Percentiles rank a stretch among this genome's conserved stretches.
These are phyloP conservation scores for Hygrocybe coccinea DNA, from an alignment of 768 basidiomycete genomes.

Conservation along the genomic window DNA sequence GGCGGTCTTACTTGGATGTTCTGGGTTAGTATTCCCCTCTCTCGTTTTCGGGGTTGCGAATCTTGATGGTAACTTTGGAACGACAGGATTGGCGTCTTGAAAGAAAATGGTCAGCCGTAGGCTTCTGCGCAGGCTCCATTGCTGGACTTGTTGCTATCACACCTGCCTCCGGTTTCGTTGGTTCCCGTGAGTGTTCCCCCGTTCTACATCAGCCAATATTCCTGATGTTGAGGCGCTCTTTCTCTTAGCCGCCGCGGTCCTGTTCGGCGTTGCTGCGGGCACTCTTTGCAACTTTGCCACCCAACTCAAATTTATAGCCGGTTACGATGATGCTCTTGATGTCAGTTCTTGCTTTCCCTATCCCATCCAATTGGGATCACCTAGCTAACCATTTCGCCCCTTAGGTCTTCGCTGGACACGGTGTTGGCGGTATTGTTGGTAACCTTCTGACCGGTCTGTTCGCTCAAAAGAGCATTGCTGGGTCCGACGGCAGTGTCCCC, in stretches of 20 bases:
- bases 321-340: constrained; percentile 79
- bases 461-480: constrained; percentile 74
- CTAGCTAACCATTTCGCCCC: neutral
- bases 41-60: neutral
- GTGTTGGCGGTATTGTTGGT: constrained; percentile 72
- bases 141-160: constrained; percentile 87
- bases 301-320: constrained; percentile 78
- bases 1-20: constrained; percentile 92
- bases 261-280: constrained; percentile 81
- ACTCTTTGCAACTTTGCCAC: constrained; percentile 93
- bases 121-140: constrained; percentile 96
- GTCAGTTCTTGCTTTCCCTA: constrained; percentile 33
- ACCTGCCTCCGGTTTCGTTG: constrained; percentile 77
- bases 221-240: constrained; percentile 7
- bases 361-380: constrained; percentile 1
- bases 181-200: constrained; percentile 47
- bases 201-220: neutral
- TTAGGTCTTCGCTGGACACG: constrained; percentile 87
- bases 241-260: constrained; percentile 65
- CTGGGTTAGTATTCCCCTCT: constrained; percentile 46
- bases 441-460: constrained; percentile 86
- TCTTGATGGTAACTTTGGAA: neutral
- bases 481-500: constrained; percentile 63
- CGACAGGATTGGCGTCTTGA: constrained; percentile 85
- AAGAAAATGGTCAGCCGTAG: constrained; percentile 88